Evolutionary conservation across 2,329 filamentous ascomycete genomes (phyloP), one percentile per base, ranked within the genome.

Genomic region (Purpureocillium lavendulum): DNA sequence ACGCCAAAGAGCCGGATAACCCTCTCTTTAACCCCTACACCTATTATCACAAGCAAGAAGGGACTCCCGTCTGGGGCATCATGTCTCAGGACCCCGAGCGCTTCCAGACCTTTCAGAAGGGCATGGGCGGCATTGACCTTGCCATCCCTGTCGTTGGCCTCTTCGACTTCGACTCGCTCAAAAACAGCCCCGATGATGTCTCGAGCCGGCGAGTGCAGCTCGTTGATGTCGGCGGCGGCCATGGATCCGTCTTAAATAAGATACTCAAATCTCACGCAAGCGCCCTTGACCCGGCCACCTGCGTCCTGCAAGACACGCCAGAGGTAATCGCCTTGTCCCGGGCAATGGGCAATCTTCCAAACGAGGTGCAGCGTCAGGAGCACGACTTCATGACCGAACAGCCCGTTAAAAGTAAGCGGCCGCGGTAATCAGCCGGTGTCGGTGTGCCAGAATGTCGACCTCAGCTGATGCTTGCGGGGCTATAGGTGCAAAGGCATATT

Each of bases 401-500:
- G 41, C 51, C 54, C 6, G 36, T 58, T 24, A 59, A 55, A 44
- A 54, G 53, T 56, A 45, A 1, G 37, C 16, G n/a, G 21, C n/a
- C n/a, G n/a, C n/a, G n/a, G n/a, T n/a, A n/a, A n/a, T n/a, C n/a
- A n/a, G n/a, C n/a, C n/a, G n/a, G n/a, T n/a, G n/a, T n/a, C n/a
- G n/a, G n/a, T n/a, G n/a, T n/a, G n/a, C n/a, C n/a, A n/a, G n/a
- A n/a, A n/a, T n/a, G n/a, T n/a, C n/a, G n/a, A n/a, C n/a, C n/a
- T n/a, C n/a, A n/a, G n/a, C n/a, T n/a, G n/a, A n/a, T n/a, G n/a
- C n/a, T n/a, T n/a, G n/a, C n/a, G n/a, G n/a, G 21, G 21, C 21
- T 26, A 10, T 10, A 59, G 57, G 55, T n/a, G 58, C 58, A 16
- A 54, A 53, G 35, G 57, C 53, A 4, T 61, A 60, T 41, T 60